Conservation (phyloP, 202 grass and related monocot genomes). For the Musa balbisiana region DNA sequence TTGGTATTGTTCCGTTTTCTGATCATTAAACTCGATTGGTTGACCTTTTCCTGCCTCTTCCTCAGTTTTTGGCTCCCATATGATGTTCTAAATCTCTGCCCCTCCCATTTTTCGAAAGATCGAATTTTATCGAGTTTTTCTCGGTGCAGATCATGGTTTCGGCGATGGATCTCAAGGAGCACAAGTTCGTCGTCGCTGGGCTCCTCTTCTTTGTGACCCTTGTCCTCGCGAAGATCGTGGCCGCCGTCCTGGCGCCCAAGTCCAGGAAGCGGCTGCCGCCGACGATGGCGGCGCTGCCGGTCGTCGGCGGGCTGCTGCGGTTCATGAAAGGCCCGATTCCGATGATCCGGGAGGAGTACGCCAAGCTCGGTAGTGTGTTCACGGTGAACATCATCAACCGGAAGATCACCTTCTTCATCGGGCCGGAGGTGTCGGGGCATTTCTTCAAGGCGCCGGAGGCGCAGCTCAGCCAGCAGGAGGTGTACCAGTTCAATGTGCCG, state of each 20-base stretch:
- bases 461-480: conserved; percentile 94
- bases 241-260: conserved; percentile 13
- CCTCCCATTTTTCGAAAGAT: conserved; percentile 1
- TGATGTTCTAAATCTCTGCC: neutral
- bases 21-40: too few relatives aligned
- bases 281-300: conserved; percentile 40
- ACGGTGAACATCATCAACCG: conserved; percentile 57
- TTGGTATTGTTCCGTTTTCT: too few relatives aligned
- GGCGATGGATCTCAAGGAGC: conserved; percentile 57
- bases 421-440: conserved; percentile 70
- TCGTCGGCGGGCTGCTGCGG: conserved; percentile 60
- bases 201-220: conserved; percentile 15
- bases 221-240: conserved; percentile 25
- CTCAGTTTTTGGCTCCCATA: too few relatives aligned
- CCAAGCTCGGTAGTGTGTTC: conserved; percentile 71
- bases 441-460: conserved; percentile 88
- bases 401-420: conserved; percentile 76
- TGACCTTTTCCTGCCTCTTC: too few relatives aligned
- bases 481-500: conserved; percentile 88
- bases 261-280: conserved; percentile 50
- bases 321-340: conserved; percentile 75
- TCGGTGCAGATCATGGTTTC: conserved; percentile 1
- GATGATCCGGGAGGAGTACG: conserved; percentile 71
- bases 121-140: neutral
- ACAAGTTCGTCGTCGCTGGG: conserved; percentile 13